Evolutionary conservation across 1,139 yeast genomes (phyloP).

Genomic region (Yamadazyma dushanensis): DNA sequence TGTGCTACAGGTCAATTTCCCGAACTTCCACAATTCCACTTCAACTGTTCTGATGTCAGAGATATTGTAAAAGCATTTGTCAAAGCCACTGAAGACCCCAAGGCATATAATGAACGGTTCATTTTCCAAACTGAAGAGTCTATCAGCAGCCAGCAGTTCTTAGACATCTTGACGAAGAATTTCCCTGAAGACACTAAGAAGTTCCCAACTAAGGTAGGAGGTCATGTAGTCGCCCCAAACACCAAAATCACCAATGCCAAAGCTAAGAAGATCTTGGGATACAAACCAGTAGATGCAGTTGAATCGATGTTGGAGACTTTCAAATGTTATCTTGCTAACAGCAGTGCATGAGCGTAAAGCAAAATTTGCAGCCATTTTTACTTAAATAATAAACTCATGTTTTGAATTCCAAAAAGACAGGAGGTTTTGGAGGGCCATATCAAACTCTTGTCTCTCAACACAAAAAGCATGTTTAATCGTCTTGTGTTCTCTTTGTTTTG

Average conservation of each 20-base stretch:
- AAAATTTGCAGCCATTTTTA: too few species aligned
- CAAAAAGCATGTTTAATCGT: too few species aligned
- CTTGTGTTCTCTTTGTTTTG: too few species aligned
- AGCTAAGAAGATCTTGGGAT: constrained; percentile 7
- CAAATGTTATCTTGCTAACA: background rate
- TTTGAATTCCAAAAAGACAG: too few species aligned
- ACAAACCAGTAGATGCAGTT: constrained; percentile 2
- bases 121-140: constrained; percentile 6
- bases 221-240: background rate
- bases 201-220: constrained; percentile 6
- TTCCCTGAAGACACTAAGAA: constrained; percentile 7
- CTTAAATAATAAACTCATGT: too few species aligned
- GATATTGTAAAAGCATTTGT: constrained; percentile 20
- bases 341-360: too few species aligned
- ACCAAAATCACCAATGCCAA: constrained; percentile 5
- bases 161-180: constrained; percentile 1
- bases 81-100: constrained; percentile 12
- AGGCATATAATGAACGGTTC: constrained; percentile 16
- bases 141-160: background rate
- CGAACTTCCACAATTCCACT: background rate
- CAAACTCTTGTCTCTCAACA: too few species aligned
- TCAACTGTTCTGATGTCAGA: constrained; percentile 18
- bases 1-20: constrained; percentile 1
- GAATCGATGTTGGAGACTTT: constrained; percentile 4
- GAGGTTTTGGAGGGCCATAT: too few species aligned